phyloP scores from a whole-genome alignment of 805 yeast species.

The Zygosaccharomyces bailii region DNA sequence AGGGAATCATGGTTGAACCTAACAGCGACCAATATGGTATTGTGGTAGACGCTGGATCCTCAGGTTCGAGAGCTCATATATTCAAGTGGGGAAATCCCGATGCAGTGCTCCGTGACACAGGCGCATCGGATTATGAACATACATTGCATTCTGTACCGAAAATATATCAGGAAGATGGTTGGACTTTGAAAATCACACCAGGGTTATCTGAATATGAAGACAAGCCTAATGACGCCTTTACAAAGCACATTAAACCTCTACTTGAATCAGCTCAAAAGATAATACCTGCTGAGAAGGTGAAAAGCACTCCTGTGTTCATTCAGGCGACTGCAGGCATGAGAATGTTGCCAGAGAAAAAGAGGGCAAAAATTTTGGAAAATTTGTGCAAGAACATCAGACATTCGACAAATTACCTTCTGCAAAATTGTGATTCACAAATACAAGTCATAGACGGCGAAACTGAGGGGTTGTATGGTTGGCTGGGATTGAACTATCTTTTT shows the following conservation, averaged over 20 bases:
- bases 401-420: slow-evolving; percentile 52
- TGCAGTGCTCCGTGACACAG: slow-evolving; percentile 12
- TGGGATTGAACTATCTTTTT: slow-evolving; percentile 80
- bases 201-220: slow-evolving; percentile 74
- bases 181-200: slow-evolving; percentile 74
- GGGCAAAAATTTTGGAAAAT: slow-evolving; percentile 49
- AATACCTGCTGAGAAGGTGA: slow-evolving; percentile 59
- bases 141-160: slow-evolving; percentile 60
- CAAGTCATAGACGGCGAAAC: slow-evolving; percentile 90
- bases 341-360: slow-evolving; percentile 54
- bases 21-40: slow-evolving; percentile 59
- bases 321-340: slow-evolving; percentile 98
- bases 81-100: slow-evolving; percentile 70
- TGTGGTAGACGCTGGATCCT: slow-evolving; percentile 92
- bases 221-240: slow-evolving; percentile 58
- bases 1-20: slow-evolving; percentile 3
- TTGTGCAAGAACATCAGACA: slow-evolving; percentile 57
- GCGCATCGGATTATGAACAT: slow-evolving; percentile 29
- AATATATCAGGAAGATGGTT: slow-evolving; percentile 56
- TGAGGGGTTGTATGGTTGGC: slow-evolving; percentile 96
- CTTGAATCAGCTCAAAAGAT: slow-evolving; percentile 64
- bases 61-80: slow-evolving; percentile 85
- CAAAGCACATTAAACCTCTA: slow-evolving; percentile 61
- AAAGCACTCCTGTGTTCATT: slow-evolving; percentile 80
- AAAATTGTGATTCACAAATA: slow-evolving; percentile 64